phyloP scores from a whole-genome alignment of 306 rosid genomes.

The Castanea crenata region DNA sequence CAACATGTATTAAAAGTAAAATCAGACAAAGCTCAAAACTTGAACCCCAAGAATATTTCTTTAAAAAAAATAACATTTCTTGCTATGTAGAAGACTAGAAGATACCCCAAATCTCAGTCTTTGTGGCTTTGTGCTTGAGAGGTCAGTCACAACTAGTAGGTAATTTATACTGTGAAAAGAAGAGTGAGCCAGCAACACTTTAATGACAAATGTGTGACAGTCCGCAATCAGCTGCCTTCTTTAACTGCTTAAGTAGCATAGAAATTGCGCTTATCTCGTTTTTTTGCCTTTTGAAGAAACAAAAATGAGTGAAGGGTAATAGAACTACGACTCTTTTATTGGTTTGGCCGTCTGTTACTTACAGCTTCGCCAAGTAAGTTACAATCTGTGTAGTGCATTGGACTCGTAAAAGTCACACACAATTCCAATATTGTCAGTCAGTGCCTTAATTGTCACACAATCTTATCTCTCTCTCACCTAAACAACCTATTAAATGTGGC shows the following conservation, averaged over 20 bases:
- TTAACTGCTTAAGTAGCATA: conserved; percentile 16
- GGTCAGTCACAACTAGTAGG: not conserved
- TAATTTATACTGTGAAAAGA: conserved; percentile 22
- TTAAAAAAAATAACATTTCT: not conserved
- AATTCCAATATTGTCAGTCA: conserved; percentile 24
- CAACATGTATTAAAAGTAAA: conserved; percentile 8
- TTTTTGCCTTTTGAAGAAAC: not conserved
- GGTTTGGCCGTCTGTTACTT: conserved; percentile 17
- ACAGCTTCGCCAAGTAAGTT: conserved; percentile 17
- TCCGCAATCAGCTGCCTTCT: conserved; percentile 29
- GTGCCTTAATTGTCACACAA: conserved; percentile 15
- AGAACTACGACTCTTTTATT: conserved; percentile 24
- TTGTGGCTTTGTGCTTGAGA: conserved; percentile 19
- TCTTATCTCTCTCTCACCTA: conserved; percentile 4
- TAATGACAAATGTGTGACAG: conserved; percentile 28
- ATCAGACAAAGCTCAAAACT: conserved; percentile 27
- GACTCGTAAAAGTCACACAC: not conserved
- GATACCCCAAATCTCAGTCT: conserved; percentile 28
- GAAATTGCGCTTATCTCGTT: conserved; percentile 17
- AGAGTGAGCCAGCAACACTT: conserved; percentile 18
- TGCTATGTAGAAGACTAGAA: not conserved
- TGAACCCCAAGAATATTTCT: not conserved
- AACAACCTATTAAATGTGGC: conserved; percentile 25
- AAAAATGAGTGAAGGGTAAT: not conserved
- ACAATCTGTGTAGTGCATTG: not conserved